Evolutionary conservation across 2,329 filamentous ascomycete species (phyloP).

Genomic region (Fusarium sp.): DNA sequence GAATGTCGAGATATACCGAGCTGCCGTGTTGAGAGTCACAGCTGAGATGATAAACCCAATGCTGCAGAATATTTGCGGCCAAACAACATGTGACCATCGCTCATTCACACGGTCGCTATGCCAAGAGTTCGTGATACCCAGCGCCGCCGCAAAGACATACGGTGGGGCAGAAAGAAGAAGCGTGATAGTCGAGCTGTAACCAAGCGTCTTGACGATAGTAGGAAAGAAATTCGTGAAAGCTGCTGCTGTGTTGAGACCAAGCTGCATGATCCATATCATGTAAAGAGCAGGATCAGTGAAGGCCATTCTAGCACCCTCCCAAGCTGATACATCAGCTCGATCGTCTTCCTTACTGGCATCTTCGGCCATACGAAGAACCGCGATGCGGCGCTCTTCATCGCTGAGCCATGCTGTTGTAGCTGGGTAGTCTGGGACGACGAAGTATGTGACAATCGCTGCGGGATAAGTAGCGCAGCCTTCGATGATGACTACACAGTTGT

Average conservation of each 20-base stretch:
- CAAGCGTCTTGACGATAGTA: slow-evolving; percentile 7
- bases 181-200: background rate
- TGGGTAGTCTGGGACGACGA: slow-evolving; percentile 19
- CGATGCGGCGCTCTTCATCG: slow-evolving; percentile 1
- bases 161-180: slow-evolving; percentile 10
- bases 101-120: slow-evolving; percentile 6
- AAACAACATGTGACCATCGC: slow-evolving; percentile 8
- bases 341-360: slow-evolving; percentile 13
- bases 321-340: background rate
- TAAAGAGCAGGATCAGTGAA: slow-evolving; percentile 3
- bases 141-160: slow-evolving; percentile 1
- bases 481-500: background rate
- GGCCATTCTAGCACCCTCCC: slow-evolving; percentile 6
- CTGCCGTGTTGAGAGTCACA: slow-evolving; percentile 1
- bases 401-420: slow-evolving; percentile 9
- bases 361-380: slow-evolving; percentile 5
- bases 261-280: slow-evolving; percentile 21
- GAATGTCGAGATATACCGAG: slow-evolving; percentile 11
- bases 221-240: slow-evolving; percentile 18
- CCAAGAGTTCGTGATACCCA: slow-evolving; percentile 11
- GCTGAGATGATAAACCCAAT: slow-evolving; percentile 15
- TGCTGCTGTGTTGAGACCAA: slow-evolving; percentile 8
- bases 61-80: slow-evolving; percentile 10
- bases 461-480: slow-evolving; percentile 13
- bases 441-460: slow-evolving; percentile 9